Evolutionary conservation across 768 basidiomycete genomes (phyloP).

Genomic region (Suillus luteus): DNA sequence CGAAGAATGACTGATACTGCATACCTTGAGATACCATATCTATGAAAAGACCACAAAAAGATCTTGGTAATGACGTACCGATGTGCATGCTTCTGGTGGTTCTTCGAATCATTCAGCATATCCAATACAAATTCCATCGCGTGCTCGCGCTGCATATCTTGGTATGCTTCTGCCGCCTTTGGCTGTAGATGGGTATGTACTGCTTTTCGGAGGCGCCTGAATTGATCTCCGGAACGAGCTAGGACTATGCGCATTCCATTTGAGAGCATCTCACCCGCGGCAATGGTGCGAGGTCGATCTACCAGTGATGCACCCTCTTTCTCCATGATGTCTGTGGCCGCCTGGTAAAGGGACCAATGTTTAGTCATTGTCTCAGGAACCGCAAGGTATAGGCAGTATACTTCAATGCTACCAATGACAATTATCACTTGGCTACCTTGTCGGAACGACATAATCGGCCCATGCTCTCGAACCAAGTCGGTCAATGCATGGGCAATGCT

Average conservation of each 20-base stretch:
- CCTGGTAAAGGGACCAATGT: not conserved
- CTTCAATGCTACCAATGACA: not conserved
- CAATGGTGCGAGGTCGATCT: constrained; percentile 1
- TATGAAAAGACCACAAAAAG: not conserved
- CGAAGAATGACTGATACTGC: not conserved
- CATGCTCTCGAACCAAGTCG: not conserved
- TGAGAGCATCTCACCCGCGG: not conserved
- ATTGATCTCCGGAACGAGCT: not conserved
- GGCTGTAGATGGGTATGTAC: not conserved
- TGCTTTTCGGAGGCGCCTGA: not conserved
- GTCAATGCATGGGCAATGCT: not conserved
- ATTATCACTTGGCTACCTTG: constrained; percentile 1
- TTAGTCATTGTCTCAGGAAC: not conserved
- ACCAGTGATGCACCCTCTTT: not conserved
- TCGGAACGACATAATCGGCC: not conserved
- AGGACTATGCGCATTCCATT: not conserved
- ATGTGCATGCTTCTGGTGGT: not conserved
- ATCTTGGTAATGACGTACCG: not conserved
- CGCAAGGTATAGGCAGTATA: not conserved
- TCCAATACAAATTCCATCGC: not conserved
- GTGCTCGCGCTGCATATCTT: not conserved
- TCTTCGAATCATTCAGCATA: not conserved
- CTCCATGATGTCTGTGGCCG: not conserved
- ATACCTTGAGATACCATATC: not conserved
- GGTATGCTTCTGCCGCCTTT: not conserved